Conservation (phyloP, 2,329 filamentous ascomycete genomes). For the Didymella arachidicola region DNA sequence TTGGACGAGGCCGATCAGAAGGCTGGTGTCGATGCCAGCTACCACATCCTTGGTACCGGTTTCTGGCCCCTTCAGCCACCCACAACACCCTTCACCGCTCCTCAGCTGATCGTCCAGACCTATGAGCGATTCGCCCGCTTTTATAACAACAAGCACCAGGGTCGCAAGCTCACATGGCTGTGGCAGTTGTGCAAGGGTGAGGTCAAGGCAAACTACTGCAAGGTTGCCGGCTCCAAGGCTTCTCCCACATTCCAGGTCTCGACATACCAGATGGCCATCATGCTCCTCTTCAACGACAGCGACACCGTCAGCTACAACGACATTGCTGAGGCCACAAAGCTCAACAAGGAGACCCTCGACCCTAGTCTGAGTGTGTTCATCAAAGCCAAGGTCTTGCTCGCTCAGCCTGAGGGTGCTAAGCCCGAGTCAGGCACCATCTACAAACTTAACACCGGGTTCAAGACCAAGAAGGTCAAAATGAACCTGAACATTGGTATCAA, state of each 20-base stretch:
- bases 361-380: constrained; percentile 85
- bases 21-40: constrained; percentile 81
- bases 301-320: constrained; percentile 88
- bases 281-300: constrained; percentile 92
- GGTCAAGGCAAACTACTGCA: constrained; percentile 91
- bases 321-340: constrained; percentile 79
- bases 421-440: constrained; percentile 80
- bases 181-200: constrained; percentile 99
- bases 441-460: constrained; percentile 91
- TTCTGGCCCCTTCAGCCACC: constrained; percentile 95
- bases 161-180: constrained; percentile 95
- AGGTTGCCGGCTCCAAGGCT: constrained; percentile 69
- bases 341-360: constrained; percentile 84
- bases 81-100: constrained; percentile 86
- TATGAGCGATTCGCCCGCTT: constrained; percentile 89
- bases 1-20: constrained; percentile 71
- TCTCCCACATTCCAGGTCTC: constrained; percentile 98
- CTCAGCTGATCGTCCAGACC: constrained; percentile 82
- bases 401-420: constrained; percentile 76
- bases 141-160: constrained; percentile 96
- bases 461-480: constrained; percentile 97
- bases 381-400: constrained; percentile 87
- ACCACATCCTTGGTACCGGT: constrained; percentile 91
- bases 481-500: constrained; percentile 96
- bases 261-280: constrained; percentile 96